These are phyloP conservation scores for Arthrobotrys sphaeroides DNA, from an alignment of 2,329 filamentous ascomycete genomes.

Conservation along the genomic window DNA sequence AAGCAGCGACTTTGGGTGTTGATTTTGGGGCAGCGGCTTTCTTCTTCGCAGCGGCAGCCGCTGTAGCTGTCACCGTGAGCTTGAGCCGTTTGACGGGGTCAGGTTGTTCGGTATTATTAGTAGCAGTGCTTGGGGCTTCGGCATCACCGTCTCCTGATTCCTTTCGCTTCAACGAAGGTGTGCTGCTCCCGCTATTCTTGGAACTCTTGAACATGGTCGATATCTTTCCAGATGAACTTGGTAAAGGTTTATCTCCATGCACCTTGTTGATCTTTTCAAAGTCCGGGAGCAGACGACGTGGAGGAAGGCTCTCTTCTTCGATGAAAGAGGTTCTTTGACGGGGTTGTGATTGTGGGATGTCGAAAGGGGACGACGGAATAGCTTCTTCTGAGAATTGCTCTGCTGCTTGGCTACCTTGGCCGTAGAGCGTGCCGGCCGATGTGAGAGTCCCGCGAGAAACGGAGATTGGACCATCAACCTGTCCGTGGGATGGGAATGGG, in stretches of 20 bases:
- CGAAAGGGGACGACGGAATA: neutral
- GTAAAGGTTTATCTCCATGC: slow-evolving; percentile 32
- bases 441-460: slow-evolving; percentile 41
- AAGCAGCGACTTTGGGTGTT: neutral
- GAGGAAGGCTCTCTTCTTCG: slow-evolving; percentile 35
- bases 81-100: slow-evolving; percentile 13
- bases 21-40: slow-evolving; percentile 1
- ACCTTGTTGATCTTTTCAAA: slow-evolving; percentile 49
- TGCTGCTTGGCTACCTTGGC: slow-evolving; percentile 18
- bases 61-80: neutral
- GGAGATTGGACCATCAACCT: slow-evolving; percentile 10
- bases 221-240: slow-evolving; percentile 33
- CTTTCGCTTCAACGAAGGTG: slow-evolving; percentile 35
- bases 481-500: neutral
- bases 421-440: slow-evolving; percentile 33
- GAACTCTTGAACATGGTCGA: slow-evolving; percentile 30
- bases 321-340: neutral
- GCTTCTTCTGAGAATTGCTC: neutral
- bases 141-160: neutral
- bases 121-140: neutral
- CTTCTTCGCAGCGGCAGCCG: slow-evolving; percentile 1
- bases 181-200: neutral
- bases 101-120: neutral
- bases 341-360: neutral
- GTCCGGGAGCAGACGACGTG: slow-evolving; percentile 40